These are phyloP conservation scores for Leccinum rimulosum DNA, from an alignment of 768 basidiomycete genomes.

Conservation along the genomic window DNA sequence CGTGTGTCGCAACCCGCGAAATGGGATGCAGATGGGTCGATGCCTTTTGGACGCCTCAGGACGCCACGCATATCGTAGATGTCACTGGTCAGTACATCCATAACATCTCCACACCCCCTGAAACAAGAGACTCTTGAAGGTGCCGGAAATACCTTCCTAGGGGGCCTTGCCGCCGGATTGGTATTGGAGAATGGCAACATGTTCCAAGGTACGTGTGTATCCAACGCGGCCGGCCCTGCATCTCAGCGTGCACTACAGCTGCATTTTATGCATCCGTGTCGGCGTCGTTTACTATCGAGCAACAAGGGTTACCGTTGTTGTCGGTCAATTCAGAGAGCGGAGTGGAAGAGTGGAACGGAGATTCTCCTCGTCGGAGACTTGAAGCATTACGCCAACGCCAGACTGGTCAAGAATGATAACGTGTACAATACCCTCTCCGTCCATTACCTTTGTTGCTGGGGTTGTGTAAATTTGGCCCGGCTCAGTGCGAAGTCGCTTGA, in stretches of 20 bases:
- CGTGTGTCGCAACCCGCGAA: conserved; percentile 52
- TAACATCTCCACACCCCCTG: conserved; percentile 1
- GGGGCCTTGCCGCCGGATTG: conserved; percentile 81
- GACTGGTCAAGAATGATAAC: conserved; percentile 32
- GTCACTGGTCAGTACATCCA: conserved; percentile 34
- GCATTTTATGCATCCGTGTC: conserved; percentile 72
- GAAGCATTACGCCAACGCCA: conserved; percentile 46
- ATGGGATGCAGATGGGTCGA: conserved; percentile 59
- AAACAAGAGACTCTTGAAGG: conserved; percentile 41
- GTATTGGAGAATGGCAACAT: conserved; percentile 52
- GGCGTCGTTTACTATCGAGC: conserved; percentile 82
- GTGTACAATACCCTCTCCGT: conserved; percentile 19
- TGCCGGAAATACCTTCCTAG: conserved; percentile 89
- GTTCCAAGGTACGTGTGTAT: conserved; percentile 51
- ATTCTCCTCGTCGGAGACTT: conserved; percentile 57
- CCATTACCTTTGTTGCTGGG: conserved; percentile 39
- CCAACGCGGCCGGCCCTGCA: conserved; percentile 1
- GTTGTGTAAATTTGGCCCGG: conserved; percentile 72
- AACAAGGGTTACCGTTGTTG: conserved; percentile 67
- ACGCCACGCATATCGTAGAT: conserved; percentile 59
- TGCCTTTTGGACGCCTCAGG: conserved; percentile 64
- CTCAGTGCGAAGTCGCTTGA: conserved; percentile 83
- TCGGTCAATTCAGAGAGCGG: conserved; percentile 27
- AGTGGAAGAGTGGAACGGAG: conserved; percentile 64
- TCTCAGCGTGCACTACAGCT: conserved; percentile 42